These are phyloP conservation scores for Pittosporum tobira DNA, from an alignment of 129 eudicot species.

Conservation along the genomic window DNA sequence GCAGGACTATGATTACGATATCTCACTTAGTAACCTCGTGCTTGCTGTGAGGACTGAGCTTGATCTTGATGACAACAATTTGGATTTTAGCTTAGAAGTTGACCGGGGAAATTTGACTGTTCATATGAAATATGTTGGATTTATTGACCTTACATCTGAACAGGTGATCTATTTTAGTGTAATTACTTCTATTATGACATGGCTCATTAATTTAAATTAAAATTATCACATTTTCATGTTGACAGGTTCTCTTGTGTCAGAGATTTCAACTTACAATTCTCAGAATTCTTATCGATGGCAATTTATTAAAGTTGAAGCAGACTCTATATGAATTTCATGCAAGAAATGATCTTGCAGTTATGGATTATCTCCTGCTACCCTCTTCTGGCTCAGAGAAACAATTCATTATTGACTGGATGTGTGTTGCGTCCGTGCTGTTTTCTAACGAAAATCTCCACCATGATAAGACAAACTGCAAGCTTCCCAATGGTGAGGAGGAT, in stretches of 20 bases:
- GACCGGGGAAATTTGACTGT: constrained; percentile 26
- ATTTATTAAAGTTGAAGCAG: constrained; percentile 21
- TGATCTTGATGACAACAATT: constrained; percentile 17
- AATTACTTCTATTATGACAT: not conserved
- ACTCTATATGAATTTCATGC: not conserved
- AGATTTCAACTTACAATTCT: constrained; percentile 17
- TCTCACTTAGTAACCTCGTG: constrained; percentile 21
- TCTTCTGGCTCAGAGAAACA: constrained; percentile 10
- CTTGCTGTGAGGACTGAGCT: constrained; percentile 33
- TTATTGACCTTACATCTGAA: constrained; percentile 15
- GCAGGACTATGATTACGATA: constrained; percentile 17
- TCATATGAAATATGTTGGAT: constrained; percentile 22
- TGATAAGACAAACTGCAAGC: constrained; percentile 9
- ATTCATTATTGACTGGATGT: constrained; percentile 47
- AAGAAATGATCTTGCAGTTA: constrained; percentile 3
- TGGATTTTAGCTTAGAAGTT: constrained; percentile 23
- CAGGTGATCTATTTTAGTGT: constrained; percentile 23
- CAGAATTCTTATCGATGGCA: constrained; percentile 34
- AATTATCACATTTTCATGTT: too few species aligned
- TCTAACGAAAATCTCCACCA: not conserved
- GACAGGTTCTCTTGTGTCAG: constrained; percentile 22
- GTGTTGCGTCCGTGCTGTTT: constrained; percentile 34
- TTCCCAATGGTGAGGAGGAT: constrained; percentile 3
- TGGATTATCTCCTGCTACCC: constrained; percentile 71
- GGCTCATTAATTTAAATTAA: not conserved